A percentile compares a stretch with the other conserved stretches of the same genome.
phyloP scores from a whole-genome alignment of 2,329 filamentous ascomycete genomes.

The Neopestalotiopsis sp. region DNA sequence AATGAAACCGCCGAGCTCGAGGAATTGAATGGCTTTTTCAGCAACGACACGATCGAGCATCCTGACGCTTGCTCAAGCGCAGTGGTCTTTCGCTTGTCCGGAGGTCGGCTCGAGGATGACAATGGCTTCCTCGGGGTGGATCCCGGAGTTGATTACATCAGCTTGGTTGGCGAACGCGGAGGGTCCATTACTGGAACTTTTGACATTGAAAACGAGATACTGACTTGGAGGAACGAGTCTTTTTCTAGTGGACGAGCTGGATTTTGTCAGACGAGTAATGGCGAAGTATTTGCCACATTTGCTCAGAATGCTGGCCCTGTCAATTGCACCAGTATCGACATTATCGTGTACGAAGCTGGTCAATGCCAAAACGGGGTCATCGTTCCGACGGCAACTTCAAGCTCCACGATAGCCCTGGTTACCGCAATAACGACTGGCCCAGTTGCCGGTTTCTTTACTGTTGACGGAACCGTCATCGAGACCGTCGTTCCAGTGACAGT shows the following conservation, averaged over 20 bases:
- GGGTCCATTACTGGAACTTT: background rate
- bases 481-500: no score
- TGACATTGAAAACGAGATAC: background rate
- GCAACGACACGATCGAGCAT: background rate
- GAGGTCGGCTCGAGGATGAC: background rate
- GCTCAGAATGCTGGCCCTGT: background rate
- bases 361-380: background rate
- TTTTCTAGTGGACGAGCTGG: background rate
- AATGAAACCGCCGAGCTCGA: background rate
- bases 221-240: background rate
- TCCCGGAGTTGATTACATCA: background rate
- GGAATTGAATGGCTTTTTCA: background rate
- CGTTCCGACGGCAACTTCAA: background rate
- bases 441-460: no score
- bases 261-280: background rate
- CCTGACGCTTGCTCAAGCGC: background rate
- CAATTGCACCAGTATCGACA: background rate
- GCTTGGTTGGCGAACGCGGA: background rate
- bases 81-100: background rate
- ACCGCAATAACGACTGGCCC: no score
- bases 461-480: no score
- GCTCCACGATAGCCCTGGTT: no score
- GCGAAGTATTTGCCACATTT: background rate
- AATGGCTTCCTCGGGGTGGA: background rate
- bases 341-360: background rate